Percentiles rank a stretch among this genome's conserved stretches.
These are phyloP conservation scores for Rhodotorula kratochvilovae DNA, from an alignment of 768 basidiomycete species.

Conservation along the genomic window DNA sequence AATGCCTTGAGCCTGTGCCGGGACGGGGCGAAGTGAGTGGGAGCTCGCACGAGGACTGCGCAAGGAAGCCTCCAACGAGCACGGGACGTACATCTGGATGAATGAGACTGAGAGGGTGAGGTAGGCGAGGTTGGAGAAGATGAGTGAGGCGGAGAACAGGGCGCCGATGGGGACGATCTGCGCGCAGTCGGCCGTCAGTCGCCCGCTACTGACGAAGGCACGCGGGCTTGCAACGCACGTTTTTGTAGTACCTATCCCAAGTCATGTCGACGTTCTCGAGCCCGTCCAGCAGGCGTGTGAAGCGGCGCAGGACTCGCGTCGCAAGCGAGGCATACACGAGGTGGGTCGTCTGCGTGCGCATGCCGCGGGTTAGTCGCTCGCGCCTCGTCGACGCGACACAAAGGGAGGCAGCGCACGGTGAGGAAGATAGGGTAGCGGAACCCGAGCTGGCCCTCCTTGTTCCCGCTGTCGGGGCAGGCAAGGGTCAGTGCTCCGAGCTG, in stretches of 20 bases:
- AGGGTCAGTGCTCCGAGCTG: background rate
- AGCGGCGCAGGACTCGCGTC: slow-evolving; percentile 74
- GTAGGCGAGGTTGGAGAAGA: slow-evolving; percentile 87
- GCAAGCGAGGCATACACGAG: slow-evolving; percentile 56
- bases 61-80: too few relatives aligned
- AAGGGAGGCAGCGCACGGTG: background rate
- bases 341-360: slow-evolving; percentile 30
- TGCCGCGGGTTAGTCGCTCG: background rate
- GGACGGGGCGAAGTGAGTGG: background rate
- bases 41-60: too few relatives aligned
- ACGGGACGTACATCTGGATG: slow-evolving; percentile 67
- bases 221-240: too few relatives aligned
- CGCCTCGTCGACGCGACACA: too few relatives aligned
- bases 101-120: slow-evolving; percentile 87
- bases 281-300: slow-evolving; percentile 73
- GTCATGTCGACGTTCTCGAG: slow-evolving; percentile 68
- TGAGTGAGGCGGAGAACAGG: slow-evolving; percentile 84
- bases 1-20: slow-evolving; percentile 65
- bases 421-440: slow-evolving; percentile 37
- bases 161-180: slow-evolving; percentile 89
- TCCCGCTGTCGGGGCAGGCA: background rate
- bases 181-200: background rate
- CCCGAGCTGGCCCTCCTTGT: slow-evolving; percentile 7
- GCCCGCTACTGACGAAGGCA: too few relatives aligned
- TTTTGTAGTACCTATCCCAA: slow-evolving; percentile 66